Evolutionary conservation across 1,284 basidiomycete genomes (phyloP).

Genomic region (Jaminaea rosea): DNA sequence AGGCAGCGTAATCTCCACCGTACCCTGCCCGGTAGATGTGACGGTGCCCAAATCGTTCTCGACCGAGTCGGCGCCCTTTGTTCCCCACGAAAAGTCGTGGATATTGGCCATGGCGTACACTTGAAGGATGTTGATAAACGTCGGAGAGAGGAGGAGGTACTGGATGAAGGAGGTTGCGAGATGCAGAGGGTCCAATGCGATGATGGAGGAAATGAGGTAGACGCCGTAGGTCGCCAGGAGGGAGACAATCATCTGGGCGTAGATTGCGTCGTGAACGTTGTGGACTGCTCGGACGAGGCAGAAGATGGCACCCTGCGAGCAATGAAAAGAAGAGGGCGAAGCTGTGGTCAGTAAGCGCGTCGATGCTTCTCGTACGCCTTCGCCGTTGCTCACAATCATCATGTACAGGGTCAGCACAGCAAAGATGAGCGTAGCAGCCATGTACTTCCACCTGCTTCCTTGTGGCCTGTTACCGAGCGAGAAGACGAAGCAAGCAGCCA

Average conservation of each 20-base stretch:
- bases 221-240: conserved; percentile 72
- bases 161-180: conserved; percentile 87
- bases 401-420: conserved; percentile 74
- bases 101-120: conserved; percentile 43
- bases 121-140: conserved; percentile 69
- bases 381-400: conserved; percentile 52
- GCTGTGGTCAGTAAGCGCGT: too few species aligned
- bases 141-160: conserved; percentile 82
- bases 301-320: conserved; percentile 28
- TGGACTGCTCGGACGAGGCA: conserved; percentile 29
- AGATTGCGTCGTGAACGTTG: conserved; percentile 53
- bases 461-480: conserved; percentile 93
- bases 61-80: conserved; percentile 46
- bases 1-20: conserved; percentile 76
- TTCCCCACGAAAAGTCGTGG: conserved; percentile 45
- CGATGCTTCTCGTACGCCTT: too few species aligned
- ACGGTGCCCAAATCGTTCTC: conserved; percentile 42
- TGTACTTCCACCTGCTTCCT: conserved; percentile 81
- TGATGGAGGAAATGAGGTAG: conserved; percentile 54
- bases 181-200: conserved; percentile 84
- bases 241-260: conserved; percentile 69
- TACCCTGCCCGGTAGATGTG: conserved; percentile 43
- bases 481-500: conserved; percentile 82
- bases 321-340: too few species aligned
- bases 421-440: conserved; percentile 65